Evolutionary conservation across 768 basidiomycete genomes (phyloP), one percentile per base, ranked within the genome.

Genomic region (Melanogaster broomeanus): DNA sequence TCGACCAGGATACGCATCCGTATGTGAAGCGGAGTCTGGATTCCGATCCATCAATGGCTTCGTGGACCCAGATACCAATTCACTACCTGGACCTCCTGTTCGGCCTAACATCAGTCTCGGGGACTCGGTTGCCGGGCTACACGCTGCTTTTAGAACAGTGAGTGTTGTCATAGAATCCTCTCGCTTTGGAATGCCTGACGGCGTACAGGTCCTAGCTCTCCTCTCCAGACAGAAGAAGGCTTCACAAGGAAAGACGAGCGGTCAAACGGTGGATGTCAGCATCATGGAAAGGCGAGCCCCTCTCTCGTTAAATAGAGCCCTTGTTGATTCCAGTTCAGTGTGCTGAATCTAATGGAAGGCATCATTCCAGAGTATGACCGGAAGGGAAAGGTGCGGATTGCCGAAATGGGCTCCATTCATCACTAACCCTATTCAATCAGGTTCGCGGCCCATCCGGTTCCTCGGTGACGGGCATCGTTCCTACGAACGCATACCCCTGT

Each of bases 261-360:
- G 86, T 4, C 77, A 76, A 45, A 83, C 77, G 0, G 85, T 88
- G n/a, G 87, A 88, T 61, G 86, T 88, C 19, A 87, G 86, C 66
- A 88, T 88, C 24, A 73, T 86, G 55, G 85, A 88, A 61, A 87
- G 86, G 86, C 78, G 43, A 39, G 60, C 38, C 15, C 11, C 21
- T 3, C 12, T 15, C 34, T 6, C 38, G 28, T 34, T 16, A 3
- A 11, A 7, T 35, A 18, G 4, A 11, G 13, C 31, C 4, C 2
- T 24, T 5, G 15, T 15, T 45, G 19, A 25, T 31, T 42, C 28
- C 40, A 13, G 40, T 22, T 31, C 10, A 88, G 85, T 59, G 87
- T 88, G 85, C 67, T 88, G 4, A 88, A 87, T 60, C 67, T 87
- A 42, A 88, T 87, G 87, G 87, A 88, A 59, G 86, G 87, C 3